Evolutionary conservation across 1,284 basidiomycete genomes (phyloP).

Genomic region (Puccinia novopanici): DNA sequence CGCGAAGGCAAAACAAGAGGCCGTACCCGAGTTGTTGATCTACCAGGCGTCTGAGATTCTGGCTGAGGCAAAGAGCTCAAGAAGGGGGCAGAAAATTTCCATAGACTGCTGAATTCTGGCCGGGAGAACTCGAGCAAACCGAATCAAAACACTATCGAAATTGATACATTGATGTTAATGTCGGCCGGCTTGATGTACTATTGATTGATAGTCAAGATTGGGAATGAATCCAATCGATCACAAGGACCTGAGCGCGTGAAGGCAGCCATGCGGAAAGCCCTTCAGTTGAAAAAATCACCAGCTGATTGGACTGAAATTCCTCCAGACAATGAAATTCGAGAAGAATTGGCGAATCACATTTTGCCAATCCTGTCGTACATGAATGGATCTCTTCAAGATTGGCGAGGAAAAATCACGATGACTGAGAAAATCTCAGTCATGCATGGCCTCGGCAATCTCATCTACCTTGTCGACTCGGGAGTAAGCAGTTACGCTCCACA

Average conservation of each 20-base stretch:
- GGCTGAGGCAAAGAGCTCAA: slow-evolving; percentile 25
- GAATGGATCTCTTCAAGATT: slow-evolving; percentile 47
- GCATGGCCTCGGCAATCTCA: slow-evolving; percentile 43
- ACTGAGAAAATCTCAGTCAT: slow-evolving; percentile 39
- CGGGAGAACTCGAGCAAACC: slow-evolving; percentile 16
- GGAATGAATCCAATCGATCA: slow-evolving; percentile 8
- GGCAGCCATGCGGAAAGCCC: slow-evolving; percentile 28
- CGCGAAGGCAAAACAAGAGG: slow-evolving; percentile 35
- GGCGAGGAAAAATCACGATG: slow-evolving; percentile 43
- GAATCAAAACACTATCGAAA: background rate
- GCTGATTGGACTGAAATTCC: slow-evolving; percentile 11
- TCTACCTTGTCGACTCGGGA: slow-evolving; percentile 36
- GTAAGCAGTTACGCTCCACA: slow-evolving; percentile 59
- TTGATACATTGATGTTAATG: slow-evolving; percentile 11
- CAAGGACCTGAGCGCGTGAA: slow-evolving; percentile 6
- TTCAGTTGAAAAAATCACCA: slow-evolving; percentile 21
- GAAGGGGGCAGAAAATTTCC: slow-evolving; percentile 23
- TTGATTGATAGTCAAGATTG: slow-evolving; percentile 41
- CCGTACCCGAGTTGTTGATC: slow-evolving; percentile 26
- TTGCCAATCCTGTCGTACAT: slow-evolving; percentile 45
- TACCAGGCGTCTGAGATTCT: slow-evolving; percentile 28
- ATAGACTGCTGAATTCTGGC: slow-evolving; percentile 36
- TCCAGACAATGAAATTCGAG: slow-evolving; percentile 35
- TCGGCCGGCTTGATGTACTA: slow-evolving; percentile 35
- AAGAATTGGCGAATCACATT: slow-evolving; percentile 27